A percentile compares a stretch with the other conserved stretches of the same genome.
phyloP scores from a whole-genome alignment of 140 eudicot species.

The Senecio squalidus region DNA sequence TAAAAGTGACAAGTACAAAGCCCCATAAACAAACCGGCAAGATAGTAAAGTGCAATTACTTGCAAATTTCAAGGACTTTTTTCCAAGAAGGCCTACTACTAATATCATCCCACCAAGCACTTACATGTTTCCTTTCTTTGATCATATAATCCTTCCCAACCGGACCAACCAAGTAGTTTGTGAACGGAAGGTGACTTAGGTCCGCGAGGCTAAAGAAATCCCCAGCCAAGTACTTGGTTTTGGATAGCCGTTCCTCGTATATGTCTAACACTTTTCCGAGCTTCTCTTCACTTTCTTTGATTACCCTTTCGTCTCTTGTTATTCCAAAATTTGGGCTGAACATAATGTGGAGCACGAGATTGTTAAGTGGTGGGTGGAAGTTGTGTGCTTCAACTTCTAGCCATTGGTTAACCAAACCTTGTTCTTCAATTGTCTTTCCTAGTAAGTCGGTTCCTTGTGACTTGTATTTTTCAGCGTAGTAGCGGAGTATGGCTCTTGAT shows the following conservation, averaged over 20 bases:
- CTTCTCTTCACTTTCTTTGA: conserved; percentile 43
- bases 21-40: background rate
- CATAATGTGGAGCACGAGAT: conserved; percentile 30
- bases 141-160: conserved; percentile 35
- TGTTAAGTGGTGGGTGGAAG: conserved; percentile 29
- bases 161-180: conserved; percentile 32
- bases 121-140: conserved; percentile 47
- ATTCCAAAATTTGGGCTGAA: conserved; percentile 26
- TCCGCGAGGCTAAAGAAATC: conserved; percentile 58
- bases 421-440: conserved; percentile 39
- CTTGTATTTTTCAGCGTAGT: conserved; percentile 42
- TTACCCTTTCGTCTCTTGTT: conserved; percentile 17
- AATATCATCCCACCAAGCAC: conserved; percentile 63
- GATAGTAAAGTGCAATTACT: background rate
- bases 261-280: conserved; percentile 40
- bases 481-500: conserved; percentile 44
- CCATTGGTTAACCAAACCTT: conserved; percentile 42
- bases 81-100: conserved; percentile 55
- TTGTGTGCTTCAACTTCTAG: conserved; percentile 45
- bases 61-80: conserved; percentile 28
- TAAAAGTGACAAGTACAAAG: background rate
- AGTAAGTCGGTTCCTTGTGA: conserved; percentile 43
- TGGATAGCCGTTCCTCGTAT: conserved; percentile 46
- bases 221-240: conserved; percentile 55
- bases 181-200: conserved; percentile 47